Evolutionary conservation across 257 asterid species (phyloP), one percentile per base, ranked within the genome.

Genomic region (Striga asiatica): DNA sequence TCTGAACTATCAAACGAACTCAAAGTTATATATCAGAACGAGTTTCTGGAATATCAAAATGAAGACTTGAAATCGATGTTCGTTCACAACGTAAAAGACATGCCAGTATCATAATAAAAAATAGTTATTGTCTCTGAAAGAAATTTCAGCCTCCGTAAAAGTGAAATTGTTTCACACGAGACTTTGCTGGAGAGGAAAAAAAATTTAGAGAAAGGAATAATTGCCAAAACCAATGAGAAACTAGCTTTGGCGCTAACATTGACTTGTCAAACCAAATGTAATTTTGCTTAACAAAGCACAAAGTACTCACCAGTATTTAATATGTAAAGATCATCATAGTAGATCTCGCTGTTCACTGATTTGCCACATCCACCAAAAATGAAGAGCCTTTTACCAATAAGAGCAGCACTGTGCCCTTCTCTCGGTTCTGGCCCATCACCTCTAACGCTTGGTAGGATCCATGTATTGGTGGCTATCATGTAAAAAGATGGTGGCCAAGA

Each of bases 331-430:
- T 92, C 95, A 74, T 88, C 95, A 57, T 92, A 92, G 66, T 84
- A 92, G 68, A 65, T 70, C 63, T 92, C 93, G 54, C 72, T 74
- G 61, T 76, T 70, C 51, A 73, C 86, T 19, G 74, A 76, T 70
- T 85, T 88, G 54, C 94, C 95, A 49, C 95, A 84, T 70, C 97
- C 99, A 48, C 99, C 97, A 72, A 92, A 92, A 53, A 92, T 84
- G 80, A 84, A 88, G 59, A 92, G 88, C 59, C 88, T 72, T 82
- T 81, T 81, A 54, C 95, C 99, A 53, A 84, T 74, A 54, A 92
- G 86, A 1, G 97, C 99, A 31, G 99, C 99, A 69, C 95, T 81
- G 53, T 92, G 99, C 23, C 95, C 95, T 74, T 92, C 99, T 70
- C 99, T 78, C 56, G 99, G 87, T 68, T 80, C 95, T 20, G 99